Evolutionary conservation across 495 filamentous ascomycete species (phyloP).

Genomic region (Talaromyces adpressus): DNA sequence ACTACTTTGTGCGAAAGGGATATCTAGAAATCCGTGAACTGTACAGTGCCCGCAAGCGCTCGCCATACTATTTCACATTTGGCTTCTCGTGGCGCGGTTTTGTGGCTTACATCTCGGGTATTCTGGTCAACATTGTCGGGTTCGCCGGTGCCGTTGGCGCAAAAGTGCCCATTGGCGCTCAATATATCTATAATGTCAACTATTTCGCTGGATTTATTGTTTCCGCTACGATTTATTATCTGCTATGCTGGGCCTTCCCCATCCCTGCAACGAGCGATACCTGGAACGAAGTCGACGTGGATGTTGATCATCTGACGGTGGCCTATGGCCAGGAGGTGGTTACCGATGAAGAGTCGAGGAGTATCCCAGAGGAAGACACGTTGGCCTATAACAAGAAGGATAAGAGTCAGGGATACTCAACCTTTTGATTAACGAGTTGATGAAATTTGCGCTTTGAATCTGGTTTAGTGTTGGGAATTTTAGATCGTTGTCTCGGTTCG

Average conservation of each 20-base stretch:
- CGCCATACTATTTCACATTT: slow-evolving; percentile 65
- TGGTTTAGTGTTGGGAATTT: not conserved
- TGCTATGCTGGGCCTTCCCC: slow-evolving; percentile 60
- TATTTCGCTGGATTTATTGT: slow-evolving; percentile 83
- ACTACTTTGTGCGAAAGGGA: slow-evolving; percentile 80
- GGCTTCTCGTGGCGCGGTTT: slow-evolving; percentile 84
- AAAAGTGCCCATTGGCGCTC: slow-evolving; percentile 67
- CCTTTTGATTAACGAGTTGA: slow-evolving; percentile 2
- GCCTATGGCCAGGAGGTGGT: slow-evolving; percentile 32
- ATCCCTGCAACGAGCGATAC: slow-evolving; percentile 63
- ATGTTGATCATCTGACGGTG: slow-evolving; percentile 32
- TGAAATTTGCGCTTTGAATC: not conserved
- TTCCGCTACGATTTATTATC: slow-evolving; percentile 58
- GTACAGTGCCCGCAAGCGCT: slow-evolving; percentile 60
- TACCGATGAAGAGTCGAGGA: slow-evolving; percentile 17
- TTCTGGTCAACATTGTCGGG: slow-evolving; percentile 88
- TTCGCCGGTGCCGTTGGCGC: slow-evolving; percentile 77
- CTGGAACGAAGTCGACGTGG: slow-evolving; percentile 79
- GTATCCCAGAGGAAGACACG: slow-evolving; percentile 8
- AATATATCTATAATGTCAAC: slow-evolving; percentile 84
- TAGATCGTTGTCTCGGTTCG: not conserved
- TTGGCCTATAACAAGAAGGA: slow-evolving; percentile 8
- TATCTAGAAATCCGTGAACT: slow-evolving; percentile 75
- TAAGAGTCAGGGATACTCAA: slow-evolving; percentile 8
- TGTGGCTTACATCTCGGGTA: slow-evolving; percentile 74